Base-by-base conservation (phyloP, 1,139 yeast species). In the Pichia sp. region DNA sequence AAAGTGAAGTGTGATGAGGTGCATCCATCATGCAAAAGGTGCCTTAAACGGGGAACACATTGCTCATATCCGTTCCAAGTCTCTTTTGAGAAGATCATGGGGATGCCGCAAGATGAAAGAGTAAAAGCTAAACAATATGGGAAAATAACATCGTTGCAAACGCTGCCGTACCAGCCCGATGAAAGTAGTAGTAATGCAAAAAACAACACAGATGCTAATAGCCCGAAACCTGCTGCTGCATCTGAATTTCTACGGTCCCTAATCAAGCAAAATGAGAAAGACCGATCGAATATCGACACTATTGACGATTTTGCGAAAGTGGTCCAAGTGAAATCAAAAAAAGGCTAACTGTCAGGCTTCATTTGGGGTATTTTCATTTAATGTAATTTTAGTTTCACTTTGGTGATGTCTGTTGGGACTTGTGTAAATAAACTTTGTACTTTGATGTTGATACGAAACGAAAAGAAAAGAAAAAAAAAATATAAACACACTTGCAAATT, bases 1-100 rank as follows among this genome's bases (percentile, higher is more conserved):
- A 75, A 97, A 53, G 96, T 92, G 50, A 92, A 92, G 68, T 92
- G 98, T 73, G 97, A 92, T 68, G 98, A 92, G 68, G 74, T 76
- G 0, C 87, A 83, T 62, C 98, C 98, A 2, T 19, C 53, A 1
- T 61, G 64, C 45, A 11, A 45, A 3, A 48, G 64, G 36, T 61
- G 64, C 45, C 32, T 42, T 3, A 57, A 50, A 47, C 46, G 59
- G 11, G 60, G 59, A 1, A 52, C 48, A 4, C 23, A 51, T 16
- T 59, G 61, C 44, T 46, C 51, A 4, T 59, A 59, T 50, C 52
- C 53, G 13, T 34, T 49, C 8, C 48, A 51, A 31, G 43, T 40
- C 2, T 32, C 54, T 19, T 43, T 50, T 31, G 36, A 46, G 32
- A 51, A 46, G 26, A 23, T 45, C 15, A 38, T 45, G 42, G 44